Evolutionary conservation across 305 asterid genomes (phyloP).

Genomic region (Solanum aculeatissimum): DNA sequence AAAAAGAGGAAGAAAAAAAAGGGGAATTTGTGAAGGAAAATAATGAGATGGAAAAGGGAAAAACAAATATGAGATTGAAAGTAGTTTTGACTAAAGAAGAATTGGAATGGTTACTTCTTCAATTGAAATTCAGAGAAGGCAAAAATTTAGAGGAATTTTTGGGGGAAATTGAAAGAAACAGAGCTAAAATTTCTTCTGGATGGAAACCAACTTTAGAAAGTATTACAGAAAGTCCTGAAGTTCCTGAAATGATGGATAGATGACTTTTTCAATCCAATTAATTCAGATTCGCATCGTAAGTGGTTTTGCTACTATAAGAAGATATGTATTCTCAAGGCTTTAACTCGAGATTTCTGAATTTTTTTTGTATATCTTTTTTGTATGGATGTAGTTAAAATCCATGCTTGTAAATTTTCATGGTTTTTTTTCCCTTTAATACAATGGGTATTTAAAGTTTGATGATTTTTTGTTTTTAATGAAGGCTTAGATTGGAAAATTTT

Average conservation of each 20-base stretch:
- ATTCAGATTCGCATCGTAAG: background rate
- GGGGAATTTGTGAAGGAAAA: background rate
- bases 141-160: slow-evolving; percentile 41
- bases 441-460: background rate
- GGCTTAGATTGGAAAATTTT: too few relatives aligned
- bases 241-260: slow-evolving; percentile 24
- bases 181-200: slow-evolving; percentile 8
- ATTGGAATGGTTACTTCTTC: slow-evolving; percentile 38
- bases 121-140: slow-evolving; percentile 30
- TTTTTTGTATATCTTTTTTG: background rate
- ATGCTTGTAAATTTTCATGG: background rate
- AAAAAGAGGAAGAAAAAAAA: background rate
- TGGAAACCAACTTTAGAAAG: slow-evolving; percentile 74
- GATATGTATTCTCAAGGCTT: background rate
- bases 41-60: background rate
- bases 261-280: background rate
- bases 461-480: background rate
- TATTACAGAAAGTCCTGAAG: slow-evolving; percentile 43
- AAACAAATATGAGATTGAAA: slow-evolving; percentile 37
- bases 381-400: background rate
- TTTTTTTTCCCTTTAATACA: background rate
- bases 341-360: background rate
- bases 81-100: slow-evolving; percentile 59
- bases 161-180: slow-evolving; percentile 37
- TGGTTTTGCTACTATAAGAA: background rate